These are phyloP conservation scores for Mycena indigotica DNA, from an alignment of 768 basidiomycete genomes.

Conservation along the genomic window DNA sequence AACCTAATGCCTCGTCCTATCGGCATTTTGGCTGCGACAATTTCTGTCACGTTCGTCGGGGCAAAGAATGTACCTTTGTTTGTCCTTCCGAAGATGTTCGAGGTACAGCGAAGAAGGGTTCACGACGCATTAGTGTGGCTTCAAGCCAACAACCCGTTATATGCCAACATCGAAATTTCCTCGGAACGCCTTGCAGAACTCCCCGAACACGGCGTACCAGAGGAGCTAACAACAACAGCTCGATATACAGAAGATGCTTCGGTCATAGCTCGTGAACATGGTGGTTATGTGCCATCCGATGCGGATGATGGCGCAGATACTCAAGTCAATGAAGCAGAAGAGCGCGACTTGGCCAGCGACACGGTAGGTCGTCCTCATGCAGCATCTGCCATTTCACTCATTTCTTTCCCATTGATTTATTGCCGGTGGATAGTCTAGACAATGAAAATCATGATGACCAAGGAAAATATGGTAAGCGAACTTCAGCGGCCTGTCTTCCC, in stretches of 20 bases:
- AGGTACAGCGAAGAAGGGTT: slow-evolving; percentile 17
- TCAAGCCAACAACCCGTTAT: slow-evolving; percentile 30
- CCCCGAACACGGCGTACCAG: background rate
- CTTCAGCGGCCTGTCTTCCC: background rate
- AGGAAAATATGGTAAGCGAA: background rate
- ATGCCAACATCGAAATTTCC: slow-evolving; percentile 24
- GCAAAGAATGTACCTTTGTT: background rate
- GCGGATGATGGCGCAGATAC: background rate
- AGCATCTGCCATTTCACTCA: too few relatives aligned
- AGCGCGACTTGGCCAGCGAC: background rate
- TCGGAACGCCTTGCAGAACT: background rate
- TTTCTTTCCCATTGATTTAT: too few relatives aligned
- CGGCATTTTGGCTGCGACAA: slow-evolving; percentile 15
- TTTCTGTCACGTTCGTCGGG: slow-evolving; percentile 25
- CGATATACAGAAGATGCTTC: background rate
- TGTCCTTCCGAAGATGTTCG: slow-evolving; percentile 8
- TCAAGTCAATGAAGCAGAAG: background rate
- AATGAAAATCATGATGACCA: background rate
- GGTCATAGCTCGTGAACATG: background rate
- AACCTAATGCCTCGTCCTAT: slow-evolving; percentile 52
- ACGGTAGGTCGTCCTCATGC: background rate
- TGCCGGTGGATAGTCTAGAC: background rate
- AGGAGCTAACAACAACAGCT: background rate
- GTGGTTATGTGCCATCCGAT: background rate
- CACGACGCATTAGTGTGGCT: slow-evolving; percentile 32